Evolutionary conservation across 495 filamentous ascomycete species (phyloP).

Genomic region (Glonium stellatum): DNA sequence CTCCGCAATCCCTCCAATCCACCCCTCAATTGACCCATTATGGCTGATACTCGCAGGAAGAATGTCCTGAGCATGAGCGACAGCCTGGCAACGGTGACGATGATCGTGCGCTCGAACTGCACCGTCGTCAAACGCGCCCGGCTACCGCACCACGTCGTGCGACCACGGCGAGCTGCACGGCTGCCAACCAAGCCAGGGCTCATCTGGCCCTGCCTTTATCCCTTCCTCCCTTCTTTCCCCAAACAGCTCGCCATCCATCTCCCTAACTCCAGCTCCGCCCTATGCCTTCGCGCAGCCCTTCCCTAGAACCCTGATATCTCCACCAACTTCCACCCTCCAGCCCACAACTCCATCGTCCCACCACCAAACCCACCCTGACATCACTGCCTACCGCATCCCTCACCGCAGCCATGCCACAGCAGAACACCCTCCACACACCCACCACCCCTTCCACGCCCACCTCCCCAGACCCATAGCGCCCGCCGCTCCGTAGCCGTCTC

Average conservation of each 20-base stretch:
- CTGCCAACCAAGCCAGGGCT: slow-evolving; percentile 28
- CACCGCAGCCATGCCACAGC: slow-evolving; percentile 50
- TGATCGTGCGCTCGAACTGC: slow-evolving; percentile 34
- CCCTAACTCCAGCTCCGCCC: too few relatives aligned
- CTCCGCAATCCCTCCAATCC: neutral
- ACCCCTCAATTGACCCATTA: neutral
- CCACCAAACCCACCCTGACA: slow-evolving; percentile 37
- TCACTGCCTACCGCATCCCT: slow-evolving; percentile 37
- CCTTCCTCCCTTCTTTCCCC: too few relatives aligned
- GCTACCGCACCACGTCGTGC: slow-evolving; percentile 32
- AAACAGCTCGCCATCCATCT: neutral
- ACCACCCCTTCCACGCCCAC: slow-evolving; percentile 44
- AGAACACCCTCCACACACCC: slow-evolving; percentile 62
- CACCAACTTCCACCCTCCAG: too few relatives aligned
- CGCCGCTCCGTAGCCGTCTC: slow-evolving; percentile 48
- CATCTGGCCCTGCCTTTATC: neutral
- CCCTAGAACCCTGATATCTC: neutral
- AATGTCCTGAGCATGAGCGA: slow-evolving; percentile 31
- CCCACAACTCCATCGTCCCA: too few relatives aligned
- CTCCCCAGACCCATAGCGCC: slow-evolving; percentile 51
- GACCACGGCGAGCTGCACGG: slow-evolving; percentile 32
- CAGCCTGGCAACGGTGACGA: slow-evolving; percentile 29
- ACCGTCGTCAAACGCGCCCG: slow-evolving; percentile 24
- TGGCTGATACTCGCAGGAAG: slow-evolving; percentile 22
- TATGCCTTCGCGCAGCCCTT: too few relatives aligned